Evolutionary conservation across 2,329 filamentous ascomycete species (phyloP), one percentile per base, ranked within the genome.

Genomic region (Polytolypa hystricis): DNA sequence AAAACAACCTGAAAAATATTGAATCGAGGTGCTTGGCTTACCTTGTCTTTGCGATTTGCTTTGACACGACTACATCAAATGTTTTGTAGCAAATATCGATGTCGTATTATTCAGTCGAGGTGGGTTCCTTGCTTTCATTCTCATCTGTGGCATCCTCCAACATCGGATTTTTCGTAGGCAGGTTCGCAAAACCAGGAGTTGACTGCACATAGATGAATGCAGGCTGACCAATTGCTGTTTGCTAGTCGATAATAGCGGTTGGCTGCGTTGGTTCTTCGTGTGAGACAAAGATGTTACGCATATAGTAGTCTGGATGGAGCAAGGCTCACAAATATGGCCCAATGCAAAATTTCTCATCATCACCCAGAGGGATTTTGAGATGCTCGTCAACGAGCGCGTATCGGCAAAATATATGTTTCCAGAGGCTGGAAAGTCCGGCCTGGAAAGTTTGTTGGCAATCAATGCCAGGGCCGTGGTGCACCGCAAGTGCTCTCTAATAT

Each of bases 361-460:
- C 32, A 18, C 50, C 48, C 6, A 59, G 39, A 2, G 46, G 45
- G 26, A 55, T 39, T 32, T 51, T 53, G 5, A 19, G 23, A 5
- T 33, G 5, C 8, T 31, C 33, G 2, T 48, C 48, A 20, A 54
- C 28, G 2, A 54, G 48, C 8, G 42, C 46, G n/a, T n/a, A 46
- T 53, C 44, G 14, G 49, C 31, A 35, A 56, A 56, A 35, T 58
- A 58, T 20, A 62, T 43, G 42, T 56, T 64, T 1, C 60, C 57
- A 46, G 58, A 64, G 0, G 54, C 58, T 16, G 58, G 57, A 38
- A 64, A 62, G 23, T 57, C 37, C 39, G 58, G 21, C 14, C 49
- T 36, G 14, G 50, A 48, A 33, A 61, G 42, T 25, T 61, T 46
- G 42, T 47, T 45, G 2, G 59, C 45, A 23, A 41, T 47, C 11